Evolutionary conservation across 768 basidiomycete genomes (phyloP).

Genomic region (Podaxis carcinomalis): DNA sequence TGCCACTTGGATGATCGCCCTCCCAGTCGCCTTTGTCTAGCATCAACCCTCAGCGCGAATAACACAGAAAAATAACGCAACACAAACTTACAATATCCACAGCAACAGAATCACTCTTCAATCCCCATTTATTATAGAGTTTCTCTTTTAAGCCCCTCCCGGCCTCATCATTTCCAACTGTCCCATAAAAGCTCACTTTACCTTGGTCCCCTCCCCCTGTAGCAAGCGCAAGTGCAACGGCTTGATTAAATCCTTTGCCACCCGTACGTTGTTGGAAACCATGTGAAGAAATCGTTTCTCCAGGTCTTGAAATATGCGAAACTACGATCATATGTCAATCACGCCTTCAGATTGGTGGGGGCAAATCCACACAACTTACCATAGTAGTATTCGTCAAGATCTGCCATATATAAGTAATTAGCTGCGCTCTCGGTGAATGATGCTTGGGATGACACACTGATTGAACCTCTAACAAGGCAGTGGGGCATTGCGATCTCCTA

Average conservation of each 20-base stretch:
- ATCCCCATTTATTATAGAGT: constrained; percentile 36
- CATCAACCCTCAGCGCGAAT: constrained; percentile 27
- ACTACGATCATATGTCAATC: constrained; percentile 29
- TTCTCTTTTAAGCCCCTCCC: constrained; percentile 38
- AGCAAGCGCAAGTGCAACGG: constrained; percentile 51
- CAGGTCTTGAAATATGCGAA: constrained; percentile 46
- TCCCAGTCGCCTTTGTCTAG: constrained; percentile 45
- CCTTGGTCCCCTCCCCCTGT: constrained; percentile 25
- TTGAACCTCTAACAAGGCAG: constrained; percentile 45
- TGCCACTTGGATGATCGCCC: constrained; percentile 58
- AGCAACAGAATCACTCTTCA: constrained; percentile 14
- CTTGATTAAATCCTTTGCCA: constrained; percentile 65
- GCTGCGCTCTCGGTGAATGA: not conserved
- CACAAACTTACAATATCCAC: constrained; percentile 17
- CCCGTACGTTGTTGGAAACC: constrained; percentile 46
- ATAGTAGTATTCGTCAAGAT: constrained; percentile 56
- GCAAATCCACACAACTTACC: constrained; percentile 26
- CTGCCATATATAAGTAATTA: constrained; percentile 12
- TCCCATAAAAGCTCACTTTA: constrained; percentile 43
- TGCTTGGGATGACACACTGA: constrained; percentile 31
- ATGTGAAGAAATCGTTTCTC: constrained; percentile 56
- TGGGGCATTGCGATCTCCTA: not conserved
- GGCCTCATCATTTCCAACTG: constrained; percentile 45
- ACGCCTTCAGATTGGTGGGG: not conserved
- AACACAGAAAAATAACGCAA: constrained; percentile 30